Evolutionary conservation across 768 basidiomycete genomes (phyloP).

Genomic region (Arthromyces matolae): DNA sequence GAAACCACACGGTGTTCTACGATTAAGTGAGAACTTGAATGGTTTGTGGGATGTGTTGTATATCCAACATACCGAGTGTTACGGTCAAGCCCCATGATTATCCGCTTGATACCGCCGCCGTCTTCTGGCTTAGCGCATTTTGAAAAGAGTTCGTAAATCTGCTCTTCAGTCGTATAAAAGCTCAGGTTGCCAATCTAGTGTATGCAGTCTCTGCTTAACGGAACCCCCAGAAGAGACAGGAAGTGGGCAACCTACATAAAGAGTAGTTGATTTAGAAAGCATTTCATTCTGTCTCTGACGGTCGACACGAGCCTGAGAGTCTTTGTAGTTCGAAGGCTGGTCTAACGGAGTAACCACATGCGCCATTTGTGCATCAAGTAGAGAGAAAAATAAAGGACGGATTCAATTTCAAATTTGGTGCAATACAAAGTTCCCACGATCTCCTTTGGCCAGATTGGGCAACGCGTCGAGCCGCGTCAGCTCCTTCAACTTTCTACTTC

Average conservation of each 20-base stretch:
- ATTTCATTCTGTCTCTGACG: slow-evolving; percentile 74
- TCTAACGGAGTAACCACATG: slow-evolving; percentile 84
- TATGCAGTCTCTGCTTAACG: slow-evolving; percentile 10
- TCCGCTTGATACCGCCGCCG: slow-evolving; percentile 86
- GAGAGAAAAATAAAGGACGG: slow-evolving; percentile 7
- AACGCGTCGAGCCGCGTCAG: slow-evolving; percentile 50
- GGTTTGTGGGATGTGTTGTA: background rate
- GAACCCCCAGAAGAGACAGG: slow-evolving; percentile 19
- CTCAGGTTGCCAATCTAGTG: slow-evolving; percentile 84
- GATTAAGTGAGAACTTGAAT: slow-evolving; percentile 11
- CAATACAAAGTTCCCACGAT: slow-evolving; percentile 35
- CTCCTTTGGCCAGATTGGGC: slow-evolving; percentile 27
- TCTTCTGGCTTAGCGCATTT: slow-evolving; percentile 87
- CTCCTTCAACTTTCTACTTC: slow-evolving; percentile 26
- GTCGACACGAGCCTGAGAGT: slow-evolving; percentile 83
- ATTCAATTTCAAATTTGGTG: too few species aligned
- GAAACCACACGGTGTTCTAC: slow-evolving; percentile 88
- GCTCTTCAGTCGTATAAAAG: slow-evolving; percentile 94
- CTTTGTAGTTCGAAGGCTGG: slow-evolving; percentile 96
- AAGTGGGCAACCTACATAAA: slow-evolving; percentile 66
- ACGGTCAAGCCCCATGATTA: slow-evolving; percentile 92
- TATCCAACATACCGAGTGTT: slow-evolving; percentile 64
- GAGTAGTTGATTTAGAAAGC: slow-evolving; percentile 80
- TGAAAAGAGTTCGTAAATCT: slow-evolving; percentile 90
- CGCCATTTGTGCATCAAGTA: slow-evolving; percentile 50